A percentile compares a stretch with the other conserved stretches of the same genome.
phyloP scores from a whole-genome alignment of 495 filamentous ascomycete genomes.

The Talaromyces thailandensis region DNA sequence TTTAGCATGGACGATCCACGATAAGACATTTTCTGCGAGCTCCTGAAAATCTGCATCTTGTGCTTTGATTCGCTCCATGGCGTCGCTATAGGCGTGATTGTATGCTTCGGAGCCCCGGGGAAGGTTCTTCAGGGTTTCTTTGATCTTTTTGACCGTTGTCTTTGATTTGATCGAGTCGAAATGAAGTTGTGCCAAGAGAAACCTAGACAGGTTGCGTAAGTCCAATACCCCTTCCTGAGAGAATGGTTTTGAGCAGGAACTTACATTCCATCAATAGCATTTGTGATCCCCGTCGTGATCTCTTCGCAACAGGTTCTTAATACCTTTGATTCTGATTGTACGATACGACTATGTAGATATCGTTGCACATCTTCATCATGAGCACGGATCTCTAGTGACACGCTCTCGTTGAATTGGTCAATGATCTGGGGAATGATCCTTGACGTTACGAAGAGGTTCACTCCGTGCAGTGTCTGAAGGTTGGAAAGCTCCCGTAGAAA shows the following conservation, averaged over 20 bases:
- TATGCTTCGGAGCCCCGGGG: conserved; percentile 11
- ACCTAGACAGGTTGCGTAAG: conserved; percentile 12
- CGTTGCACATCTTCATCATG: conserved; percentile 17
- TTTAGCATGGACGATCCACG: conserved; percentile 25
- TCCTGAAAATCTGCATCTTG: too few relatives aligned
- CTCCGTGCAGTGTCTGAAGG: conserved; percentile 9
- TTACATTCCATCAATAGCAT: conserved; percentile 33
- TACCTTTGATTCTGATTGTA: conserved; percentile 15
- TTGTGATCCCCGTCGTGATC: conserved; percentile 19
- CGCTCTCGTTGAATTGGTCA: too few relatives aligned
- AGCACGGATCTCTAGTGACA: conserved; percentile 22
- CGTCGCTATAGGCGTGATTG: conserved; percentile 14
- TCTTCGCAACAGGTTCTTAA: conserved; percentile 15
- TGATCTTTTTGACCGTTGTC: conserved; percentile 19
- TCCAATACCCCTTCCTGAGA: too few relatives aligned
- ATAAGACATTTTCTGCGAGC: conserved; percentile 22
- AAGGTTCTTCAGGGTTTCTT: conserved; percentile 18
- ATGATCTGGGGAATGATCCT: conserved; percentile 13
- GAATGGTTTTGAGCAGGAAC: too few relatives aligned
- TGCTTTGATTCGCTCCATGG: conserved; percentile 17
- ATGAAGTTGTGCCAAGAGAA: conserved; percentile 10
- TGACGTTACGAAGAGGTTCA: conserved; percentile 29
- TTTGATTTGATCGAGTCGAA: conserved; percentile 7
- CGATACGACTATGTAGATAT: conserved; percentile 17
- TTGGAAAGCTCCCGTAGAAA: too few relatives aligned